A percentile compares a stretch with the other conserved stretches of the same genome.
phyloP scores from a whole-genome alignment of 2,329 filamentous ascomycete genomes.

The Claviceps sp. region DNA sequence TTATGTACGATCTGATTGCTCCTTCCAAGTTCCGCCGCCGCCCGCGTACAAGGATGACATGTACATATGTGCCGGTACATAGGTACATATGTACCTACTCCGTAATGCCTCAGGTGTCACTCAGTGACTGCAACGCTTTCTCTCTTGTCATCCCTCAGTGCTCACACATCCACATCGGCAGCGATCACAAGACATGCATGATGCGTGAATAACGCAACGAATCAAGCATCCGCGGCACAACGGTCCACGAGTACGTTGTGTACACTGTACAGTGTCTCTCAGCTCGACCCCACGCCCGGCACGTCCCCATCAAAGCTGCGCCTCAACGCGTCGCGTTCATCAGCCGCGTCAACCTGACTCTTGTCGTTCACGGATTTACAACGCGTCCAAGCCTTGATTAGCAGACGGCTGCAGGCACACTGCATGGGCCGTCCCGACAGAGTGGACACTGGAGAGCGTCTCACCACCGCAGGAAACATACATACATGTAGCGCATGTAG shows the following conservation, averaged over 20 bases:
- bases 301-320: neutral
- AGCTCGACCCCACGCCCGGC: neutral
- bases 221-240: neutral
- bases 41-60: too few species aligned
- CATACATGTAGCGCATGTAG: neutral
- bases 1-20: neutral
- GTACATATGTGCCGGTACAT: too few species aligned
- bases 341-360: neutral
- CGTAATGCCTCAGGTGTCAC: neutral
- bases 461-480: neutral
- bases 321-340: neutral
- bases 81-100: too few species aligned
- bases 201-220: neutral
- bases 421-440: neutral
- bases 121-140: neutral
- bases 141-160: neutral
- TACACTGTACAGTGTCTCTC: neutral
- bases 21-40: neutral
- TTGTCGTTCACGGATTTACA: neutral
- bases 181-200: constrained; percentile 2
- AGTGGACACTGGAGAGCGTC: neutral
- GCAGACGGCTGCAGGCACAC: neutral
- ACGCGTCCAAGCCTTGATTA: neutral
- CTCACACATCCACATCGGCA: neutral
- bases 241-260: neutral